Evolutionary conservation across 192 early-diverging fungal genomes (phyloP), one percentile per base, ranked within the genome.

Genomic region (Entomortierella parvispora): DNA sequence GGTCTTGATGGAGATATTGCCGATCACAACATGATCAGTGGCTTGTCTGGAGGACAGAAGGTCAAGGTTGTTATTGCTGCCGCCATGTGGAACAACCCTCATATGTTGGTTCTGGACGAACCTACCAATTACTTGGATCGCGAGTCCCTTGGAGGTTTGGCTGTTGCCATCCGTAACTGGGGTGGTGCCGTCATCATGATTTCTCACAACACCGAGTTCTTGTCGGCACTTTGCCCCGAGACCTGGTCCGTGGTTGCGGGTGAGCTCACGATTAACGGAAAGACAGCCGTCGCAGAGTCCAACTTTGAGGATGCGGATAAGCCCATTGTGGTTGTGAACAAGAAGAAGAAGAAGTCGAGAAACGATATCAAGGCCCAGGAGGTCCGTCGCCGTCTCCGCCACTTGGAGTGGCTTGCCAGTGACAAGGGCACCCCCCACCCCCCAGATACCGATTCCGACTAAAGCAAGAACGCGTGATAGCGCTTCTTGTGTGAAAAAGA

Each of bases 131-230:
- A 88, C 82, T 83, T 92, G 76, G 92, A 93, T 81, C 89, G 91
- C 79, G 92, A 93, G 74, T 88, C 91, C 14, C 82, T 92, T 20
- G 92, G 89, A 84, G 91, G 85, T 51, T 81, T 93, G 76, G 92
- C 91, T 28, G 87, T 83, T 58, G 90, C 90, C 68, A 92, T 93
- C 80, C 84, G 84, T 57, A 87, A 87, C 42, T 93, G 85, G 82
- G 89, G 87, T 33, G 91, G 92, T 58, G 88, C 89, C 69, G 90
- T 94, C 51, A 85, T 94, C 26, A 90, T 94, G 84, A 92, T 94
- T 83, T 92, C 92, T 69, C 92, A 94, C 88, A 89, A 90, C 77
- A 78, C 76, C 56, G 92, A 94, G 80, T 94, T 94, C 80, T 89
- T 90, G 51, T 69, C 77, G 12, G 87, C 89, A 31, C 83, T 92